Evolutionary conservation across 352 stramenopile species (phyloP), one percentile per base, ranked within the genome.

Genomic region (Phytopythium aichiense): DNA sequence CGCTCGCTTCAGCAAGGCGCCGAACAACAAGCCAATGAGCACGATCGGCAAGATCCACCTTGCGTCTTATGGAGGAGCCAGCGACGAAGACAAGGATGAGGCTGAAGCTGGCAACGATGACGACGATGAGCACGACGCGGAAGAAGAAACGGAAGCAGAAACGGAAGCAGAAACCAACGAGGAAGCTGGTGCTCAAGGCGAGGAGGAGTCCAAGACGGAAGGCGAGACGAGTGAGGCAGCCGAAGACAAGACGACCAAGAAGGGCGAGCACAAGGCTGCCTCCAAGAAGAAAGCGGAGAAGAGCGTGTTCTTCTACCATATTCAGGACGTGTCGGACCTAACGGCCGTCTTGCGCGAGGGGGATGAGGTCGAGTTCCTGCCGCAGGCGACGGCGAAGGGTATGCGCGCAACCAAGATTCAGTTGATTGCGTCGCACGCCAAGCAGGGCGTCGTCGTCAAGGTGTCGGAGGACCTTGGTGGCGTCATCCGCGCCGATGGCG

Each of bases 331-430:
- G 30, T 64, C 62, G 3, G 81, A 91, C 60, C 71, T 64, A 9
- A 68, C 59, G 8, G 74, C 77, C 2, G 69, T 94, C 53, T 58
- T 94, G 16, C 84, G 82, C 43, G 77, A 91, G 35, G 84, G 82
- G 1, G 84, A 94, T 49, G 74, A 88, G 54, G 76, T 94, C 38
- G 77, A 87, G 61, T 94, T 91, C 52, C 55, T 83, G 28, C 65
- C 82, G 46, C 69, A 79, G 22, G 61, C 67, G 25, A 71, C 65
- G 5, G 53, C 69, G 0, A 91, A 90, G 63, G 78, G 72, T 0
- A 63, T 75, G 46, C 77, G 75, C 13, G 84, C 84, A 9, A 71
- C 68, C 55, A 74, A 86, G 49, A 76, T 94, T 51, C 72, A 69
- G 18, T 61, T 94, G 1, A 16, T 92, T 5, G 57, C 62, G 25